phyloP scores from a whole-genome alignment of 2,329 filamentous ascomycete genomes.

The Plectosphaerella cucumerina region DNA sequence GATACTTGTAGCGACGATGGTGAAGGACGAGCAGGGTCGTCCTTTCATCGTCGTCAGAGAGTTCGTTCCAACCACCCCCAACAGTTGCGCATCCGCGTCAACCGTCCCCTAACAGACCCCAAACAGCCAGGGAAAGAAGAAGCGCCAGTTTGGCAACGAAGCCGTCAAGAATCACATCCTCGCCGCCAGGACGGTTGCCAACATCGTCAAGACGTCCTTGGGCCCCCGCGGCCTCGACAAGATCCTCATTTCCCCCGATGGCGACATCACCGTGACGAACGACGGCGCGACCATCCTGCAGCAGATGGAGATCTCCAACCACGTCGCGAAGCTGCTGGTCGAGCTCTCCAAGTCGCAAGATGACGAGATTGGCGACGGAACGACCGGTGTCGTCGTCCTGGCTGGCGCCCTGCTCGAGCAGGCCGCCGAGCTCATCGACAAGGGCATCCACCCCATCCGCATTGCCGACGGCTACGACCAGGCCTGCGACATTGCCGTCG shows the following conservation, averaged over 20 bases:
- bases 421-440: conserved; percentile 96
- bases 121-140: conserved; percentile 89
- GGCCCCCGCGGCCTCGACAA: conserved; percentile 96
- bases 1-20: conserved; percentile 54
- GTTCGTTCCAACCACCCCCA: conserved; percentile 48
- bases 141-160: conserved; percentile 92
- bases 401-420: conserved; percentile 94
- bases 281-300: conserved; percentile 96
- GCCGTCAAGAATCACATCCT: conserved; percentile 98
- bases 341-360: conserved; percentile 98
- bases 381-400: conserved; percentile 93
- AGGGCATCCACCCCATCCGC: conserved; percentile 97
- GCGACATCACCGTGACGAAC: conserved; percentile 98
- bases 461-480: conserved; percentile 98
- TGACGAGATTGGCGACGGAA: conserved; percentile 97
- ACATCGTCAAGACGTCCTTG: conserved; percentile 95
- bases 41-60: conserved; percentile 98
- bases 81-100: conserved; percentile 3
- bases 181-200: conserved; percentile 90
- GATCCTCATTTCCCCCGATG: conserved; percentile 97
- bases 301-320: conserved; percentile 99
- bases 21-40: conserved; percentile 96
- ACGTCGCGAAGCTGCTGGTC: conserved; percentile 93
- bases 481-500: conserved; percentile 93
- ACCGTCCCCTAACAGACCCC: conserved; percentile 16